Evolutionary conservation across 345 rosid species (phyloP), one percentile per base, ranked within the genome.

Genomic region (Melaleuca alternifolia): DNA sequence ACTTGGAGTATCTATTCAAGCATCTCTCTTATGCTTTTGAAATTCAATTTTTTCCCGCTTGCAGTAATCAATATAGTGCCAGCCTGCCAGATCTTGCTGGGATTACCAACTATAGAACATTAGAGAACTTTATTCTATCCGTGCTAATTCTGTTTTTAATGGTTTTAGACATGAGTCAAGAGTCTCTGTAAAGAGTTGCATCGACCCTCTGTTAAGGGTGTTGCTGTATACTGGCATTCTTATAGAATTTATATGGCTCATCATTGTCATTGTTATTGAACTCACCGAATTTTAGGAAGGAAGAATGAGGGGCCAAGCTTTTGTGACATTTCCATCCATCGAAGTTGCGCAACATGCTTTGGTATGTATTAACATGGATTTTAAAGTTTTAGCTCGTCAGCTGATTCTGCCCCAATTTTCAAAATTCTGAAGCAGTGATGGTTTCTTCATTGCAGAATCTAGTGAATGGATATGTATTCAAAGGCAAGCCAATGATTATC

Each of bases 241-340:
- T 71, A 33, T 71, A 37, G 81, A 6, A 50, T 16, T 84, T 82
- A 28, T 85, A 83, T 62, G 23, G 30, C 79, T 84, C 18, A 5
- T 11, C 13, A 52, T 51, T 28, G 9, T 54, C 75, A 50, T 84
- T 62, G 51, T 75, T 54, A 37, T 30, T 84, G 18, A 11, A n/a
- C 81, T 26, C 30, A 54, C 54, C 87, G 75, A 28, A 86, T 87
- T 91, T 54, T 93, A 97, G 99, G 99, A 96, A 91, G 98, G 99
- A 87, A 93, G 99, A 89, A 96, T 97, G 99, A 94, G 98, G 90
- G 99, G 97, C 86, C 99, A 95, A 91, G 99, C 99, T 56, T 97
- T 96, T 88, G 93, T 97, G 89, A 96, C 99, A 56, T 97, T 97
- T 90, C 98, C 98, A 86, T 94, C 98, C 1, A 90, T 92, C 88